Evolutionary conservation across 2,329 filamentous ascomycete species (phyloP).

Genomic region (Aspergillus latus): DNA sequence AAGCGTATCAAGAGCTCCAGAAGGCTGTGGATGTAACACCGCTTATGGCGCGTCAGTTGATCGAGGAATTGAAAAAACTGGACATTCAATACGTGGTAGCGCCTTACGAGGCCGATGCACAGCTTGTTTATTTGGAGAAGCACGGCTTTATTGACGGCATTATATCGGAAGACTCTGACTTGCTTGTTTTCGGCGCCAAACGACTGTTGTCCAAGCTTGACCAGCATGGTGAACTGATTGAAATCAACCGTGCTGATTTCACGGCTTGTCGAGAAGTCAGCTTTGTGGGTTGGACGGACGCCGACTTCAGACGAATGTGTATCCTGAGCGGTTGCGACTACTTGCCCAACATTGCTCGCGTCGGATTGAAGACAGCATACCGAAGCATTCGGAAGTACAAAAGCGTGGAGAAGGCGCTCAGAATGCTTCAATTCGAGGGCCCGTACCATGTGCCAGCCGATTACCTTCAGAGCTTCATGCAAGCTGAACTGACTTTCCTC

Average conservation of each 20-base stretch:
- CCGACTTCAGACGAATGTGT: slow-evolving; percentile 90
- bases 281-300: slow-evolving; percentile 86
- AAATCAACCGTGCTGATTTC: slow-evolving; percentile 87
- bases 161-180: slow-evolving; percentile 92
- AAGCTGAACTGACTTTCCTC: slow-evolving; percentile 88
- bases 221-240: slow-evolving; percentile 87
- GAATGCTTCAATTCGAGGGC: slow-evolving; percentile 83
- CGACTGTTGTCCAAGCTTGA: slow-evolving; percentile 90
- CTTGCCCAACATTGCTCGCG: slow-evolving; percentile 75
- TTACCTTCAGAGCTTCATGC: slow-evolving; percentile 77
- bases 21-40: slow-evolving; percentile 96
- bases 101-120: slow-evolving; percentile 96
- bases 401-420: slow-evolving; percentile 76
- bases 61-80: slow-evolving; percentile 82
- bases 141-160: slow-evolving; percentile 83
- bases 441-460: slow-evolving; percentile 76
- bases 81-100: slow-evolving; percentile 86
- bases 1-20: slow-evolving; percentile 83
- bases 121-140: slow-evolving; percentile 89
- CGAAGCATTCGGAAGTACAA: slow-evolving; percentile 88
- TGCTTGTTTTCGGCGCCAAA: slow-evolving; percentile 92
- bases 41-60: slow-evolving; percentile 87
- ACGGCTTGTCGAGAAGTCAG: slow-evolving; percentile 84
- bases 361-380: slow-evolving; percentile 93
- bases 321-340: slow-evolving; percentile 98